phyloP scores from a whole-genome alignment of 768 basidiomycete species.

The Daedaleopsis sinensis region DNA sequence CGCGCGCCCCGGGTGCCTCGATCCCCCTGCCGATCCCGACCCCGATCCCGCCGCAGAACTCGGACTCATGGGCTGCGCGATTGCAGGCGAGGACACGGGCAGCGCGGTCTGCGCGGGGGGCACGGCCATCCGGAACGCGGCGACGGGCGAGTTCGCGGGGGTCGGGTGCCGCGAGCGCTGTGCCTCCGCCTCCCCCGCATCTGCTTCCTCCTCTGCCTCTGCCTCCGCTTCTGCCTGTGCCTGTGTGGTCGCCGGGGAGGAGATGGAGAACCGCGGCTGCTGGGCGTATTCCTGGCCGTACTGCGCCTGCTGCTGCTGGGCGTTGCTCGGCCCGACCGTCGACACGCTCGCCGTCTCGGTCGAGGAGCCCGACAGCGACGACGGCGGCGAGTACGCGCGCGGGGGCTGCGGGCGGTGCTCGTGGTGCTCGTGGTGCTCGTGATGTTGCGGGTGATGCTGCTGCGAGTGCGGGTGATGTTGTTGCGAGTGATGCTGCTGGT shows the following conservation, averaged over 20 bases:
- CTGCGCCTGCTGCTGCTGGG: constrained; percentile 4
- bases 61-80: constrained; percentile 4
- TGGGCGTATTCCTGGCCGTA: neutral
- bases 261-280: constrained; percentile 3
- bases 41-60: no score
- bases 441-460: no score
- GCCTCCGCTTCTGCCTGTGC: constrained; percentile 34
- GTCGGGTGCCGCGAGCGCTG: constrained; percentile 52
- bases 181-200: constrained; percentile 39
- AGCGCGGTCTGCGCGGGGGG: constrained; percentile 17
- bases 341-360: constrained; percentile 31
- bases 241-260: neutral
- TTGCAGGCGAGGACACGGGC: constrained; percentile 5
- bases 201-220: constrained; percentile 34
- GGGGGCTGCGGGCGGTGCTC: no score
- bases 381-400: constrained; percentile 24
- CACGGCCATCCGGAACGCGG: constrained; percentile 24
- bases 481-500: no score
- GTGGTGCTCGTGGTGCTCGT: no score
- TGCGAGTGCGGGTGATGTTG: no score
- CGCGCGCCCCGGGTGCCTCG: constrained; percentile 28
- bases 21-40: no score
- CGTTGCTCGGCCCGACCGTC: constrained; percentile 20
- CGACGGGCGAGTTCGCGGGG: constrained; percentile 63
- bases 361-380: constrained; percentile 30